Percentiles rank a stretch among this genome's conserved stretches.
These are phyloP conservation scores for Metroxylon sagu DNA, from an alignment of 176 grass and related monocot species.

Conservation along the genomic window DNA sequence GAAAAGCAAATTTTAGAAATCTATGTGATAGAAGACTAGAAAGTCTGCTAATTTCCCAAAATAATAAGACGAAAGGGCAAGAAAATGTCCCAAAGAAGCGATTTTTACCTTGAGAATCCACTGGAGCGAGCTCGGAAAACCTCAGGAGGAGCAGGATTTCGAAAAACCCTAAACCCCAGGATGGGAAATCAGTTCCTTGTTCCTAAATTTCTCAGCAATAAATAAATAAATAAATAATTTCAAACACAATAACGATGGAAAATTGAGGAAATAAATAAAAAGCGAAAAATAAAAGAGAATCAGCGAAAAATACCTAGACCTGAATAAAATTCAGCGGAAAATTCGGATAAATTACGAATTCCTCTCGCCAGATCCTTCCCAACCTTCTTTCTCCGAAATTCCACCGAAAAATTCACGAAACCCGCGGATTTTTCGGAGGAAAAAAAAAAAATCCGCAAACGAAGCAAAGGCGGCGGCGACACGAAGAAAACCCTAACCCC, in stretches of 20 bases:
- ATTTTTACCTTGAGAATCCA: conserved; percentile 22
- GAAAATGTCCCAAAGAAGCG: too few relatives aligned
- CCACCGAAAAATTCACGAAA: conserved; percentile 13
- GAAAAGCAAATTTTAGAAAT: too few relatives aligned
- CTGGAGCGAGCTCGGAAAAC: conserved; percentile 18
- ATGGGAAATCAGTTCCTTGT: conserved; percentile 21
- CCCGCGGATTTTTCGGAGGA: conserved; percentile 18
- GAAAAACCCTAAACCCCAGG: conserved; percentile 33
- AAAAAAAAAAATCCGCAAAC: conserved; percentile 16
- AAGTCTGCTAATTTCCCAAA: too few relatives aligned
- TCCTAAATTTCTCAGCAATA: conserved; percentile 15
- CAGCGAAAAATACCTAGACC: conserved; percentile 5
- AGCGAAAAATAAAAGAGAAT: conserved; percentile 4
- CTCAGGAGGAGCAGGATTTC: conserved; percentile 14
- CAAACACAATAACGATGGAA: conserved; percentile 19
- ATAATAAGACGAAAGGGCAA: too few relatives aligned
- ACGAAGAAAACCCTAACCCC: too few relatives aligned
- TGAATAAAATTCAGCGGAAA: conserved; percentile 9
- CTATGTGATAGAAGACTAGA: not conserved
- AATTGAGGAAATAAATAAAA: conserved; percentile 1
- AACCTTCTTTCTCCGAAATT: conserved; percentile 12
- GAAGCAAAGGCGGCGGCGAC: conserved; percentile 12
- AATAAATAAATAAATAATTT: conserved; percentile 30
- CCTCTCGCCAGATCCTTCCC: conserved; percentile 3
- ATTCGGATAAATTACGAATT: conserved; percentile 8